Percentiles rank a stretch among this genome's conserved stretches.
phyloP scores from a whole-genome alignment of 352 stramenopile genomes.

The Globisporangium apiculatum region DNA sequence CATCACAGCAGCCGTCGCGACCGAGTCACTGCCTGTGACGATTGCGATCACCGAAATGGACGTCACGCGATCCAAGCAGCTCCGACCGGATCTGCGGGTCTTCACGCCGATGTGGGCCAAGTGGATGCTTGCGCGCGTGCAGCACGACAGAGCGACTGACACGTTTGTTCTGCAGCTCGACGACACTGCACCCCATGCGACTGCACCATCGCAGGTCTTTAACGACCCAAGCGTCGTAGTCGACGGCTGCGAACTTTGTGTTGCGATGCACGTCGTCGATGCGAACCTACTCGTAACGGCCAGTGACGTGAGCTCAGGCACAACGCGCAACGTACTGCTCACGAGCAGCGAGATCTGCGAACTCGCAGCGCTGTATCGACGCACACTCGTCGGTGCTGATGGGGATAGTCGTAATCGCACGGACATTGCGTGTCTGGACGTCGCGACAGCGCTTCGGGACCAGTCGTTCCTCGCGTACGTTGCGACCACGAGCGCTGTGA shows the following conservation, averaged over 20 bases:
- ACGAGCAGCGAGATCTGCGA: constrained; percentile 5
- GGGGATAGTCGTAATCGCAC: no score
- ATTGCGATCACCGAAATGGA: constrained; percentile 17
- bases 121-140: constrained; percentile 28
- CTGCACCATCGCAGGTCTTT: constrained; percentile 13
- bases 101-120: constrained; percentile 29
- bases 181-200: not conserved
- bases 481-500: constrained; percentile 22
- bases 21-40: not conserved
- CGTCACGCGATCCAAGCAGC: constrained; percentile 15
- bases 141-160: constrained; percentile 10
- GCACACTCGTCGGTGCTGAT: not conserved
- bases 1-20: constrained; percentile 7
- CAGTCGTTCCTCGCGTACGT: constrained; percentile 23
- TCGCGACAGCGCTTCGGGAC: constrained; percentile 18
- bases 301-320: constrained; percentile 3
- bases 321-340: constrained; percentile 11
- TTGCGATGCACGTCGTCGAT: constrained; percentile 20
- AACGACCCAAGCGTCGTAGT: constrained; percentile 11
- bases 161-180: constrained; percentile 23
- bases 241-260: constrained; percentile 8
- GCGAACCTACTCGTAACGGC: constrained; percentile 19
- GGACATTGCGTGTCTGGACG: no score
- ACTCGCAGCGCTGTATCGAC: not conserved
- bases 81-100: constrained; percentile 25